Evolutionary conservation across 176 grass and related monocot species (phyloP).

Genomic region (Ensete glaucum): DNA sequence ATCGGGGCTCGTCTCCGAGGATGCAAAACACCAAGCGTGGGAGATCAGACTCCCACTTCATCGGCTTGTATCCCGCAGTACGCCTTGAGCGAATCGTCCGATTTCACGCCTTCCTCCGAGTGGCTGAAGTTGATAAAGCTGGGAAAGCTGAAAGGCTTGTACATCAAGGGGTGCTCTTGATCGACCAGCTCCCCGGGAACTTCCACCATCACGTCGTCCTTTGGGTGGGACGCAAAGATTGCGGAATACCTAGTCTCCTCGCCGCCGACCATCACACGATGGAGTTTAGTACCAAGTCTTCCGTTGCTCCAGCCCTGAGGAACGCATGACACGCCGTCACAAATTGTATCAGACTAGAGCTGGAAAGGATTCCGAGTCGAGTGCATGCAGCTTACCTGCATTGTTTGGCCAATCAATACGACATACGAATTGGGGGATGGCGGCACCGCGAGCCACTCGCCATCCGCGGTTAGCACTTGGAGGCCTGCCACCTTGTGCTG

Average conservation of each 20-base stretch:
- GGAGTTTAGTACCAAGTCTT: conserved; percentile 13
- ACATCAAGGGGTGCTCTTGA: conserved; percentile 25
- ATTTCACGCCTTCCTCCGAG: background rate
- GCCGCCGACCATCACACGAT: conserved; percentile 16
- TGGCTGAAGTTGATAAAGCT: too few species aligned
- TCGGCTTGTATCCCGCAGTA: conserved; percentile 10
- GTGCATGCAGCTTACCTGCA: conserved; percentile 4
- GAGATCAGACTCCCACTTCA: too few species aligned
- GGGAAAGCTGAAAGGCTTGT: background rate
- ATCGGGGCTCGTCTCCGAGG: too few species aligned
- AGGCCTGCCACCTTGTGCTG: background rate
- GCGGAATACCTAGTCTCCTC: conserved; percentile 21
- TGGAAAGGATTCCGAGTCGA: background rate
- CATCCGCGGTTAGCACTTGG: background rate
- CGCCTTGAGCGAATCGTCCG: conserved; percentile 7
- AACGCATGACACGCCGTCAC: background rate
- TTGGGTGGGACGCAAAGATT: conserved; percentile 16
- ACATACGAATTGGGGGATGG: conserved; percentile 13
- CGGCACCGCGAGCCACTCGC: background rate
- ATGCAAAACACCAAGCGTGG: too few species aligned
- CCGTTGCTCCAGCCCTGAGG: conserved; percentile 30
- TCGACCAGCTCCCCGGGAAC: conserved; percentile 24
- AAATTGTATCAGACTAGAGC: background rate
- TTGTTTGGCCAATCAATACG: conserved; percentile 25
- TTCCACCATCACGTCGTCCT: conserved; percentile 18